Percentiles rank a stretch among this genome's conserved stretches.
Conservation (phyloP, 2,329 filamentous ascomycete genomes). For the Lasiodiplodia sp. region DNA sequence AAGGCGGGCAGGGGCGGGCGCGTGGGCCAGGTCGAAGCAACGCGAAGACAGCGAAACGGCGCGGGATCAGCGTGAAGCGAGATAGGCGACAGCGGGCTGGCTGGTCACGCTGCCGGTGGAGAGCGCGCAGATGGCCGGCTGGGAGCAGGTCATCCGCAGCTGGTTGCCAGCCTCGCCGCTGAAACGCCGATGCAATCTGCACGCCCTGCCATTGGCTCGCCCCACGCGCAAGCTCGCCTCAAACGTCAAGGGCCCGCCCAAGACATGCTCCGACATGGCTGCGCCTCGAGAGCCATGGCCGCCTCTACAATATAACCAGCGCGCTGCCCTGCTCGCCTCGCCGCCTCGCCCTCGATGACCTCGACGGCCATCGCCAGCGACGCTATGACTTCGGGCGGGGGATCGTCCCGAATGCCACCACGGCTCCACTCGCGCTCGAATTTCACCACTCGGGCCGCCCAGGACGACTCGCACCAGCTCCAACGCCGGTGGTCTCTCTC, state of each 20-base stretch:
- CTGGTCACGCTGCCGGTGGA: slow-evolving; percentile 30
- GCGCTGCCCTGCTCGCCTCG: neutral
- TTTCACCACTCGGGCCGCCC: slow-evolving; percentile 55
- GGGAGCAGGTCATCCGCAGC: slow-evolving; percentile 15
- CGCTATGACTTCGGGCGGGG: slow-evolving; percentile 23
- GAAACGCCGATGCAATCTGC: slow-evolving; percentile 9
- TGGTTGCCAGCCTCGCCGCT: neutral
- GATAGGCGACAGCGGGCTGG: slow-evolving; percentile 21
- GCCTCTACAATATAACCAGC: slow-evolving; percentile 7
- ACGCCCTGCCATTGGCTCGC: slow-evolving; percentile 8
- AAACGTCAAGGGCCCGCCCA: slow-evolving; percentile 10
- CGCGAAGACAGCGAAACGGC: slow-evolving; percentile 16
- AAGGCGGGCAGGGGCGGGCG: neutral
- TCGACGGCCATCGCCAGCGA: neutral
- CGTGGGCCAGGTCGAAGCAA: slow-evolving; percentile 11
- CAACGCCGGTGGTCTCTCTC: slow-evolving; percentile 47
- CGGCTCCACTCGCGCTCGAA: slow-evolving; percentile 37
- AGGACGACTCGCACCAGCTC: slow-evolving; percentile 54
- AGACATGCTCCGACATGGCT: neutral
- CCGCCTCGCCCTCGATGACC: neutral
- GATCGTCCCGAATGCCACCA: slow-evolving; percentile 29
- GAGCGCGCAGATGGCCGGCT: slow-evolving; percentile 26
- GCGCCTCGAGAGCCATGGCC: neutral
- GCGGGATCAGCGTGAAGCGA: slow-evolving; percentile 21
- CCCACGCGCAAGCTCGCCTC: neutral